A percentile compares a stretch with the other conserved stretches of the same genome.
These are phyloP conservation scores for Aspergillus sp. DNA, from an alignment of 2,329 filamentous ascomycete species.

Conservation along the genomic window DNA sequence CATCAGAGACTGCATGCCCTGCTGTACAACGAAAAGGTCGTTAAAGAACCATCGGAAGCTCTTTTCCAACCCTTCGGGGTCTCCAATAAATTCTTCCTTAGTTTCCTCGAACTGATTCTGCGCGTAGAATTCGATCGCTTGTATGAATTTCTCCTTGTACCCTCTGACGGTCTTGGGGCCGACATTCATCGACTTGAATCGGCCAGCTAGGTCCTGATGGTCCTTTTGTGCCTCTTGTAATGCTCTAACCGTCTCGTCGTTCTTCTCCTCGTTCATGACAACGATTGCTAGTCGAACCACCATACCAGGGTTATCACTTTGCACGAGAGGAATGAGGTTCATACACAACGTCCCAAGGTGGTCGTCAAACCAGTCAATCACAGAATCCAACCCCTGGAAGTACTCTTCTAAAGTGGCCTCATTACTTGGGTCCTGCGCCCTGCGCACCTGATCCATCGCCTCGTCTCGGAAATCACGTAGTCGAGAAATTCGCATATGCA, in stretches of 20 bases:
- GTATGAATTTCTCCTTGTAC: constrained; percentile 94
- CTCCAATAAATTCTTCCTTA: constrained; percentile 74
- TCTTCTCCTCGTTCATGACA: constrained; percentile 94
- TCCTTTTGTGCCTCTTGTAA: constrained; percentile 93
- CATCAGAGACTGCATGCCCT: constrained; percentile 88
- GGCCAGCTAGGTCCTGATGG: constrained; percentile 87
- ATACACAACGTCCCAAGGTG: constrained; percentile 86
- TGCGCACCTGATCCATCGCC: constrained; percentile 92
- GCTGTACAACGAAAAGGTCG: constrained; percentile 89
- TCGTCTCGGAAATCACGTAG: constrained; percentile 93
- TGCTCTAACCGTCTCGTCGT: constrained; percentile 85
- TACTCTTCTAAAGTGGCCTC: constrained; percentile 85
- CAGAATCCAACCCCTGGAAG: constrained; percentile 80
- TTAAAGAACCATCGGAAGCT: constrained; percentile 96
- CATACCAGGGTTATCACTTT: constrained; percentile 81
- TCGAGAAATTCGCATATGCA: constrained; percentile 90
- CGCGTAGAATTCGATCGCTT: constrained; percentile 72
- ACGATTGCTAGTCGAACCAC: constrained; percentile 90
- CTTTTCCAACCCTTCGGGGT: constrained; percentile 82
- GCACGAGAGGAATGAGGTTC: constrained; percentile 84
- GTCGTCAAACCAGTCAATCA: constrained; percentile 93
- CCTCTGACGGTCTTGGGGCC: constrained; percentile 89
- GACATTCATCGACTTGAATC: constrained; percentile 93
- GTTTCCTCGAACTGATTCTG: constrained; percentile 72
- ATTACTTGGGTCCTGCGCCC: constrained; percentile 69